phyloP scores from a whole-genome alignment of 352 stramenopile genomes.

The Phytophthora cactorum region DNA sequence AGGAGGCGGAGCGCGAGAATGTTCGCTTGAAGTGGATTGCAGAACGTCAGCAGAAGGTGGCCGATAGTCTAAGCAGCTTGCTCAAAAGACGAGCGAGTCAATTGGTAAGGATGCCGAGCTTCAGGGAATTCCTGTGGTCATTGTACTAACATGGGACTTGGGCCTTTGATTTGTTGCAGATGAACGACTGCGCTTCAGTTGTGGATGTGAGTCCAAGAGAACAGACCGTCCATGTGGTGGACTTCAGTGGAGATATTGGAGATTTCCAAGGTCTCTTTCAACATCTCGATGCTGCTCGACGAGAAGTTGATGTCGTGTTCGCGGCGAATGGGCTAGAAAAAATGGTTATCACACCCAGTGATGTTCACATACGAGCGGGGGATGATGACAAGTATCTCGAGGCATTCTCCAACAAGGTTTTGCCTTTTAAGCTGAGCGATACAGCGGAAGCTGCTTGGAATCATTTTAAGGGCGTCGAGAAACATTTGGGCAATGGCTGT shows the following conservation, averaged over 20 bases:
- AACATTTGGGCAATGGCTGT: constrained; percentile 33
- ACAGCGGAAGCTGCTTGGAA: constrained; percentile 26
- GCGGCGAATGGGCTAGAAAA: constrained; percentile 24
- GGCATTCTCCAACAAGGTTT: constrained; percentile 30
- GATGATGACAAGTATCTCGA: constrained; percentile 25
- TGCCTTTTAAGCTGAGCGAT: constrained; percentile 25
- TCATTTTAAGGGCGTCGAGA: constrained; percentile 36
- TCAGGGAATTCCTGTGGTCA: too few relatives aligned
- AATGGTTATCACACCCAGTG: constrained; percentile 22
- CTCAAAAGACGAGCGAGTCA: constrained; percentile 16
- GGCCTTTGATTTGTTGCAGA: too few relatives aligned
- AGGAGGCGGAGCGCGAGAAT: constrained; percentile 47
- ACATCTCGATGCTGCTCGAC: neutral
- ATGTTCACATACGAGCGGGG: constrained; percentile 27
- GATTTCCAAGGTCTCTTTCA: constrained; percentile 8
- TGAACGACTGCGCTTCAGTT: too few relatives aligned
- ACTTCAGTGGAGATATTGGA: constrained; percentile 18
- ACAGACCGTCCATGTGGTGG: neutral
- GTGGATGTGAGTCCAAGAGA: too few relatives aligned
- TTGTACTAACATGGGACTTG: too few relatives aligned
- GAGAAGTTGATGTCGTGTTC: constrained; percentile 31
- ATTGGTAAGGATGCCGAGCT: too few relatives aligned
- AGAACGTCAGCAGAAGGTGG: constrained; percentile 36
- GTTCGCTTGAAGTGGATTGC: constrained; percentile 46
- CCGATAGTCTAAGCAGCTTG: constrained; percentile 16